phyloP scores from a whole-genome alignment of 2,329 filamentous ascomycete species.

The Alternaria sp. region DNA sequence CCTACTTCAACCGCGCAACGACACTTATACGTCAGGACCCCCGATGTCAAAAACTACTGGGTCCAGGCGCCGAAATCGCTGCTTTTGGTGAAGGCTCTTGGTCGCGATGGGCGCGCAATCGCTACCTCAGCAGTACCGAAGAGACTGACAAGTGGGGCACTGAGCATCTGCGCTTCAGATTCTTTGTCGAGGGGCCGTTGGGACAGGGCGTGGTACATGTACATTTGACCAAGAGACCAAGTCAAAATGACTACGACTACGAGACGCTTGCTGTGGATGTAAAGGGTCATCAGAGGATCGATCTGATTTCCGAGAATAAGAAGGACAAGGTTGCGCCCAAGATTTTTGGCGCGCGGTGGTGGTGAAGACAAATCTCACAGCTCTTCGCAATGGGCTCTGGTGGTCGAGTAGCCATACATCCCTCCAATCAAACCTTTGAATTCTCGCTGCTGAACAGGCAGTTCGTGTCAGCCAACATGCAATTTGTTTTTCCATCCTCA shows the following conservation, averaged over 20 bases:
- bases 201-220: constrained; percentile 76
- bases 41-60: constrained; percentile 74
- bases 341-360: constrained; percentile 47
- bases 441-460: not conserved
- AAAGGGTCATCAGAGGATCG: constrained; percentile 64
- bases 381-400: not conserved
- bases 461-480: not conserved
- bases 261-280: constrained; percentile 81
- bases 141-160: constrained; percentile 76
- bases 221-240: constrained; percentile 74
- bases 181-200: constrained; percentile 79
- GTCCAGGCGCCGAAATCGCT: constrained; percentile 73
- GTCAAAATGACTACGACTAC: constrained; percentile 75
- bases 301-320: constrained; percentile 37
- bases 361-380: constrained; percentile 21
- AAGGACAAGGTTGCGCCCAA: constrained; percentile 39
- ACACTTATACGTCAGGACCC: constrained; percentile 76
- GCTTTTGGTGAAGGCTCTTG: constrained; percentile 82
- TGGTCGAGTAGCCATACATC: not conserved
- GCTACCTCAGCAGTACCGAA: constrained; percentile 66
- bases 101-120: constrained; percentile 78
- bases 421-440: not conserved
- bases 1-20: constrained; percentile 86
- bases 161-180: constrained; percentile 84
- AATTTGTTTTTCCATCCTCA: not conserved